These are phyloP conservation scores for Toxoplasma gondii DNA, from an alignment of 169 alveolate species.

Conservation along the genomic window DNA sequence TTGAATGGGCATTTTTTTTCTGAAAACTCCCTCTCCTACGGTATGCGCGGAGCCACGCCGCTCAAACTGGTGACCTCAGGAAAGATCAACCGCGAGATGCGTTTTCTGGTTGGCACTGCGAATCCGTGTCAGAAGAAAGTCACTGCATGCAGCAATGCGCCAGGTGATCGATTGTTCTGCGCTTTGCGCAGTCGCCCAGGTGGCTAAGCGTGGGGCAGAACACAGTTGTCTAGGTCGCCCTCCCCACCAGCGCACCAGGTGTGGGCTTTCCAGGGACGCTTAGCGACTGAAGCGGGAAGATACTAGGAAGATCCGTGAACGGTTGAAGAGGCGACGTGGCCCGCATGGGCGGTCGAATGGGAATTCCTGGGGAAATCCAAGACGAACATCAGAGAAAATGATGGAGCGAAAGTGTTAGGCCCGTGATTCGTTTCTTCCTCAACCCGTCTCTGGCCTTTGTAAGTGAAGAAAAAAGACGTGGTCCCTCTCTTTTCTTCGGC, in stretches of 20 bases:
- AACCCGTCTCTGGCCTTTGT: background rate
- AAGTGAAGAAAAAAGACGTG: background rate
- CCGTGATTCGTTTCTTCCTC: background rate
- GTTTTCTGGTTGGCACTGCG: too few species aligned
- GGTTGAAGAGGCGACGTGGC: background rate
- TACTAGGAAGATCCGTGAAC: background rate
- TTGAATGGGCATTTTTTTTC: too few species aligned
- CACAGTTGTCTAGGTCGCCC: background rate
- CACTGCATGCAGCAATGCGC: background rate
- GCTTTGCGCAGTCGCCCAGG: background rate
- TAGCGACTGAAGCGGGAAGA: background rate
- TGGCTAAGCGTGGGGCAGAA: background rate
- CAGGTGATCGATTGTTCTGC: background rate
- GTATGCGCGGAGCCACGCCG: too few species aligned
- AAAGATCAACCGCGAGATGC: too few species aligned
- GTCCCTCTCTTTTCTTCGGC: too few species aligned
- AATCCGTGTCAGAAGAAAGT: background rate
- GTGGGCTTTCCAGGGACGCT: constrained; percentile 12
- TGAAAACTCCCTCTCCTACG: too few species aligned
- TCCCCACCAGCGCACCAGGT: constrained; percentile 15
- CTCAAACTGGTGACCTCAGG: too few species aligned
- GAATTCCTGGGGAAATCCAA: background rate
- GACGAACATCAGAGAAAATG: background rate
- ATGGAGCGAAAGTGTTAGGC: background rate
- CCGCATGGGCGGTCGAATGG: background rate